Evolutionary conservation across 2,329 filamentous ascomycete genomes (phyloP).

Genomic region (Hypoxylon sp.): DNA sequence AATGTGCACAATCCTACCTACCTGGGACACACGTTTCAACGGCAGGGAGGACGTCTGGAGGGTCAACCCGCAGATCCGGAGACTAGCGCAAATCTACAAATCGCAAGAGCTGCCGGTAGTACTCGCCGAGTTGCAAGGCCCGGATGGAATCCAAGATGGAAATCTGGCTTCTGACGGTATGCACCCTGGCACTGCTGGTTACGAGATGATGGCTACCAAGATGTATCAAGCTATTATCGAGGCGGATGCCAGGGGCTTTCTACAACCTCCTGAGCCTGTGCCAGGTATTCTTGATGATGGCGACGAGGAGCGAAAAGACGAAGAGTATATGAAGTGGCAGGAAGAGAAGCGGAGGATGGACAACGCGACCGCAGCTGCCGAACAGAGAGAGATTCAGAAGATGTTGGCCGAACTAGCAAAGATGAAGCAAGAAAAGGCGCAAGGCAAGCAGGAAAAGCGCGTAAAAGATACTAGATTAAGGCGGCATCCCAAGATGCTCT

Average conservation of each 20-base stretch:
- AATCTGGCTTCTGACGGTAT: constrained; percentile 50
- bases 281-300: constrained; percentile 51
- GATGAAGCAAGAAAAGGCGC: constrained; percentile 34
- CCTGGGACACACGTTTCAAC: constrained; percentile 52
- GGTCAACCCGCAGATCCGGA: constrained; percentile 52
- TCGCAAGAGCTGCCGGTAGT: constrained; percentile 50
- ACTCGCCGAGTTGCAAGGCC: constrained; percentile 52
- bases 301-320: constrained; percentile 49
- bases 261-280: constrained; percentile 49
- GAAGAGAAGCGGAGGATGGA: constrained; percentile 48
- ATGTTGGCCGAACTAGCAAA: constrained; percentile 49
- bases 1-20: constrained; percentile 50
- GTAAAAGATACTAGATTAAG: constrained; percentile 33
- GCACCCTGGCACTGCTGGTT: constrained; percentile 51
- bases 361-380: constrained; percentile 41
- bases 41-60: constrained; percentile 50
- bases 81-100: constrained; percentile 49
- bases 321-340: constrained; percentile 44
- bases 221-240: constrained; percentile 52
- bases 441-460: constrained; percentile 34
- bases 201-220: constrained; percentile 53
- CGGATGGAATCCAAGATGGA: constrained; percentile 50
- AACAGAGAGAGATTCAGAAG: constrained; percentile 47
- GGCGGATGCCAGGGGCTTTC: constrained; percentile 50
- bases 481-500: constrained; percentile 38